These are phyloP conservation scores for Phytophthora hybrid DNA, from an alignment of 352 stramenopile genomes.

Conservation along the genomic window DNA sequence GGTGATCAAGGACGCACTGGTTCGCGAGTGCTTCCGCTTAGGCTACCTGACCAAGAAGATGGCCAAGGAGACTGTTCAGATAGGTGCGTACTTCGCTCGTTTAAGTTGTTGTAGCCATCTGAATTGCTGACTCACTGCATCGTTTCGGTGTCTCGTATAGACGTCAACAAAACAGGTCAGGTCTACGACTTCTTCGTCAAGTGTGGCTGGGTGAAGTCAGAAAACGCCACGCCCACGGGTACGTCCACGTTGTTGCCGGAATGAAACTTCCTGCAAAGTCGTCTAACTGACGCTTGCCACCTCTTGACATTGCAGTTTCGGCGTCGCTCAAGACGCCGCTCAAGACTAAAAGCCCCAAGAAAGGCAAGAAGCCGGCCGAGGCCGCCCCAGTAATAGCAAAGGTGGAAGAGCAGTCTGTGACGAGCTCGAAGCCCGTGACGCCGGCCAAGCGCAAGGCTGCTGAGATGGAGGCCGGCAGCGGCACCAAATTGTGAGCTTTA, in stretches of 20 bases:
- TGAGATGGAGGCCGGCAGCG: constrained; percentile 45
- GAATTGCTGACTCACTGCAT: constrained; percentile 22
- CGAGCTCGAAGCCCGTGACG: constrained; percentile 28
- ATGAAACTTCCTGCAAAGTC: not conserved
- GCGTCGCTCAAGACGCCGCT: constrained; percentile 27
- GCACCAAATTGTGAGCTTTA: constrained; percentile 33
- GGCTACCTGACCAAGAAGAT: constrained; percentile 81
- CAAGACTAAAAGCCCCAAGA: constrained; percentile 30
- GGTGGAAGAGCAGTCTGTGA: constrained; percentile 18
- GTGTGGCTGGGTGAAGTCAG: constrained; percentile 86
- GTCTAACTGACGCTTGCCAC: constrained; percentile 6
- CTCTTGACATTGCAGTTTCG: constrained; percentile 27
- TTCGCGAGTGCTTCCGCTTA: constrained; percentile 88
- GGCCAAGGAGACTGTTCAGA: constrained; percentile 91
- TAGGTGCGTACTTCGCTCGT: constrained; percentile 65
- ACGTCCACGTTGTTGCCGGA: constrained; percentile 11
- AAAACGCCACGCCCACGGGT: constrained; percentile 65
- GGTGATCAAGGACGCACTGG: constrained; percentile 95
- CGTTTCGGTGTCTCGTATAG: constrained; percentile 41
- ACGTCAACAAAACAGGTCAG: constrained; percentile 86
- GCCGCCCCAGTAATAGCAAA: constrained; percentile 26
- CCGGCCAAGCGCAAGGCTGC: constrained; percentile 63
- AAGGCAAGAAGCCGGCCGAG: constrained; percentile 27
- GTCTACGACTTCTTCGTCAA: constrained; percentile 93
- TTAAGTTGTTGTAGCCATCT: constrained; percentile 16